Conservation (phyloP, 306 rosid genomes). For the Castanea mollissima region DNA sequence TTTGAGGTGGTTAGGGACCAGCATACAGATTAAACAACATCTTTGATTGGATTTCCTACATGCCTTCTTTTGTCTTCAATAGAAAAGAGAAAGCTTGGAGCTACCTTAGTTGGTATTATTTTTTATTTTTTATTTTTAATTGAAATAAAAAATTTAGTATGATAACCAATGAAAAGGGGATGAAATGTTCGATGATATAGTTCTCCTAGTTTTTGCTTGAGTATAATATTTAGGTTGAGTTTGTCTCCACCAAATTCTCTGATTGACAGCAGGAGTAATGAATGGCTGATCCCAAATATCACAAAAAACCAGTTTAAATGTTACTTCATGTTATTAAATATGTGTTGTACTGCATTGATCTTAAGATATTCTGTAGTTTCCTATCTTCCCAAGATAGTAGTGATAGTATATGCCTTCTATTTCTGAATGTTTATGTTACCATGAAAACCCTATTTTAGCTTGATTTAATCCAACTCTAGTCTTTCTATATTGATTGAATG, state of each 20-base stretch:
- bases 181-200: neutral
- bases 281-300: neutral
- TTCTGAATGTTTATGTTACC: neutral
- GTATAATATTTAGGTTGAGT: neutral
- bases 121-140: too few relatives aligned
- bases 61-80: neutral
- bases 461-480: too few relatives aligned
- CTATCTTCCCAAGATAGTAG: neutral
- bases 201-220: neutral
- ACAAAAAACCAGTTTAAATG: neutral
- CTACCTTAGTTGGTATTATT: too few relatives aligned
- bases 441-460: too few relatives aligned
- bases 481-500: too few relatives aligned
- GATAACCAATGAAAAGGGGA: neutral
- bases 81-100: neutral
- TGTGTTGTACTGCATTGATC: neutral
- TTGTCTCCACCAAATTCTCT: neutral
- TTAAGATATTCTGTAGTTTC: neutral
- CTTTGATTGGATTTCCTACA: neutral
- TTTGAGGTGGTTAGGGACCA: neutral
- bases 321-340: neutral
- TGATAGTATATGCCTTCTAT: neutral
- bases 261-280: neutral
- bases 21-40: neutral
- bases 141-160: neutral